Conservation (phyloP, 768 basidiomycete species). For the Mycena olivaceomarginata region DNA sequence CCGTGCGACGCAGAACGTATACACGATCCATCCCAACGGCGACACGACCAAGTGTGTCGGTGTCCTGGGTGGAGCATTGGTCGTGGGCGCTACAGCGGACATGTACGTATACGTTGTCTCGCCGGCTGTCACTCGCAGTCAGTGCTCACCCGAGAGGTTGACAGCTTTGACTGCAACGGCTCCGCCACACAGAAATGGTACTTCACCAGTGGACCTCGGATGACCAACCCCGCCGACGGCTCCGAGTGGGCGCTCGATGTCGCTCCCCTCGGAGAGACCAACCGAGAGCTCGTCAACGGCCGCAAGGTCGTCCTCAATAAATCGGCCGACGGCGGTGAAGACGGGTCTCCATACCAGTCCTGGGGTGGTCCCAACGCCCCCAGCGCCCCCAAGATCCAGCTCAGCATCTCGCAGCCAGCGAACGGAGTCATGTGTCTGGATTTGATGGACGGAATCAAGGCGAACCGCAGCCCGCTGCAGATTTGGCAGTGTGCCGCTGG, state of each 20-base stretch:
- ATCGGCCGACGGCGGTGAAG: slow-evolving; percentile 27
- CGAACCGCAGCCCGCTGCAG: slow-evolving; percentile 28
- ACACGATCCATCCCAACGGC: slow-evolving; percentile 32
- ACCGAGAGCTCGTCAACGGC: slow-evolving; percentile 20
- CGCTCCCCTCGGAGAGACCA: slow-evolving; percentile 12
- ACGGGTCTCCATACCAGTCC: slow-evolving; percentile 29
- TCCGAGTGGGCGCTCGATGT: slow-evolving; percentile 37
- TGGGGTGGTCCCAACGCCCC: slow-evolving; percentile 15
- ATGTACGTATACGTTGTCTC: slow-evolving; percentile 26
- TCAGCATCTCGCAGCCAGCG: slow-evolving; percentile 18
- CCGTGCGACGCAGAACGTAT: slow-evolving; percentile 26
- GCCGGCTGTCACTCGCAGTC: neutral
- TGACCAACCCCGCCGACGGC: slow-evolving; percentile 33
- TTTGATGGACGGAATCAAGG: slow-evolving; percentile 26
- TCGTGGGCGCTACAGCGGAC: slow-evolving; percentile 23
- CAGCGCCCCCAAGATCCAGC: slow-evolving; percentile 9
- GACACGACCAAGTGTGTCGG: slow-evolving; percentile 33
- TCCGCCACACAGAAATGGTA: slow-evolving; percentile 32
- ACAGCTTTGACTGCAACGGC: slow-evolving; percentile 33
- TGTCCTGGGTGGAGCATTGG: slow-evolving; percentile 21
- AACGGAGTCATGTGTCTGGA: slow-evolving; percentile 23
- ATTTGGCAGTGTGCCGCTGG: slow-evolving; percentile 29
- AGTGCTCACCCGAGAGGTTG: slow-evolving; percentile 8
- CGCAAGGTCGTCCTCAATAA: slow-evolving; percentile 17
- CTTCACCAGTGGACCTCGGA: slow-evolving; percentile 28